Evolutionary conservation across 2,329 filamentous ascomycete genomes (phyloP).

Genomic region (Talaromyces marneffei): DNA sequence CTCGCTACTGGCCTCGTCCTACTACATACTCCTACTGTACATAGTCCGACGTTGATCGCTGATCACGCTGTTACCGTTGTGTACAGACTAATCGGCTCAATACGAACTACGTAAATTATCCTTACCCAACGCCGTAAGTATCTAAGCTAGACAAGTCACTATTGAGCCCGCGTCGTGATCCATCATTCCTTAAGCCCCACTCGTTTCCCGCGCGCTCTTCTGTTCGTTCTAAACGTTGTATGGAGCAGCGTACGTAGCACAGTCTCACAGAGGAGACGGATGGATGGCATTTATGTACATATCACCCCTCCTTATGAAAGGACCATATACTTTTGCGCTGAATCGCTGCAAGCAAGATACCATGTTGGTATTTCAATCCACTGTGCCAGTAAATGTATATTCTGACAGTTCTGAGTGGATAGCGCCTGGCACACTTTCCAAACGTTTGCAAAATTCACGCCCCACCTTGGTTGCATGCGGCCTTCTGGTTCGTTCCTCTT

Average conservation of each 20-base stretch:
- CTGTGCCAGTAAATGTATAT: neutral
- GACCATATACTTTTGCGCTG: neutral
- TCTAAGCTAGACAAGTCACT: neutral
- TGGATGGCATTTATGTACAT: neutral
- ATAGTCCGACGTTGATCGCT: neutral
- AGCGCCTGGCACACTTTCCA: neutral
- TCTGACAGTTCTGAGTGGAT: neutral
- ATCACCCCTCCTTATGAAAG: neutral
- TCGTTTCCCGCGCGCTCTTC: neutral
- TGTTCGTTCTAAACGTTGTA: neutral
- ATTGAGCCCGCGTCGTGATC: neutral
- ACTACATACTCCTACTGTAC: no score
- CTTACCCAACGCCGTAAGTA: neutral
- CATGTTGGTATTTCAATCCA: neutral
- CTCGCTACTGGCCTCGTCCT: neutral
- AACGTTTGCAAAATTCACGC: neutral
- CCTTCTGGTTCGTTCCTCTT: neutral
- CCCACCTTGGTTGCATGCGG: slow-evolving; percentile 4
- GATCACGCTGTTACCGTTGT: neutral
- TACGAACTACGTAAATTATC: neutral
- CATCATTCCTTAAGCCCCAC: slow-evolving; percentile 2
- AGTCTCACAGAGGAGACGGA: neutral
- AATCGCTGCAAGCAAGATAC: neutral
- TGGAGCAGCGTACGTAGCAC: neutral
- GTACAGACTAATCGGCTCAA: neutral